These are phyloP conservation scores for Cephalotrichum gorgonifer DNA, from an alignment of 2,329 filamentous ascomycete genomes.

Conservation along the genomic window DNA sequence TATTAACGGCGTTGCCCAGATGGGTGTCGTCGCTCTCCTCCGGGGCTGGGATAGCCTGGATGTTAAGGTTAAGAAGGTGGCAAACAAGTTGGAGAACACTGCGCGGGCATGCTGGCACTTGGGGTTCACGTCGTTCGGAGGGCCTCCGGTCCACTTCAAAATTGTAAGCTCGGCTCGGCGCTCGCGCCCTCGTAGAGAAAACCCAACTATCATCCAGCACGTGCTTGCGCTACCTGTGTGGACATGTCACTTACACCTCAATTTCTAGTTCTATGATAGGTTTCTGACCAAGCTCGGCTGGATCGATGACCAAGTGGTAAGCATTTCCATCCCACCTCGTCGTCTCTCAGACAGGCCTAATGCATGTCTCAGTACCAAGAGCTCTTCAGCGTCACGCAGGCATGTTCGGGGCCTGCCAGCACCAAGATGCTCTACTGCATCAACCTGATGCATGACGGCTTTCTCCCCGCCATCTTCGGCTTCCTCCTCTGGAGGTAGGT, in stretches of 20 bases:
- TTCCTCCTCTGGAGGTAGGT: slow-evolving; percentile 55
- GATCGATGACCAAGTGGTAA: slow-evolving; percentile 59
- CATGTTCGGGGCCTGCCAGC: slow-evolving; percentile 54
- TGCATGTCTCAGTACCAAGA: slow-evolving; percentile 49
- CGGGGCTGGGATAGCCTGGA: background rate
- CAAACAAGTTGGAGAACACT: background rate
- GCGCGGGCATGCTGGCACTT: slow-evolving; percentile 40
- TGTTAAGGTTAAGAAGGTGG: background rate
- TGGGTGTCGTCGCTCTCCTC: background rate
- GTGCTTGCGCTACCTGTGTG: too few relatives aligned
- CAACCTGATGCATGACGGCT: slow-evolving; percentile 50
- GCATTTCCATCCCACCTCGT: background rate
- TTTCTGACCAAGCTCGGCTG: slow-evolving; percentile 52
- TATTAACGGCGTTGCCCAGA: too few relatives aligned
- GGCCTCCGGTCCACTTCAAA: slow-evolving; percentile 60
- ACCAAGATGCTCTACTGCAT: slow-evolving; percentile 66
- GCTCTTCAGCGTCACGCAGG: slow-evolving; percentile 59
- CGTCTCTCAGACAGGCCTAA: background rate
- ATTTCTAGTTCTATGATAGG: slow-evolving; percentile 39
- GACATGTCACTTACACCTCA: background rate
- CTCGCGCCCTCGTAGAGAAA: background rate
- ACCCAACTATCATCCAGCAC: background rate
- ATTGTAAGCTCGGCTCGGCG: slow-evolving; percentile 32
- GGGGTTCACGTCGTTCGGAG: slow-evolving; percentile 56
- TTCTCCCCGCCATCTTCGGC: slow-evolving; percentile 43